Percentiles rank a stretch among this genome's conserved stretches.
phyloP scores from a whole-genome alignment of 2,329 filamentous ascomycete species.

The Myrmaecium sp. region DNA sequence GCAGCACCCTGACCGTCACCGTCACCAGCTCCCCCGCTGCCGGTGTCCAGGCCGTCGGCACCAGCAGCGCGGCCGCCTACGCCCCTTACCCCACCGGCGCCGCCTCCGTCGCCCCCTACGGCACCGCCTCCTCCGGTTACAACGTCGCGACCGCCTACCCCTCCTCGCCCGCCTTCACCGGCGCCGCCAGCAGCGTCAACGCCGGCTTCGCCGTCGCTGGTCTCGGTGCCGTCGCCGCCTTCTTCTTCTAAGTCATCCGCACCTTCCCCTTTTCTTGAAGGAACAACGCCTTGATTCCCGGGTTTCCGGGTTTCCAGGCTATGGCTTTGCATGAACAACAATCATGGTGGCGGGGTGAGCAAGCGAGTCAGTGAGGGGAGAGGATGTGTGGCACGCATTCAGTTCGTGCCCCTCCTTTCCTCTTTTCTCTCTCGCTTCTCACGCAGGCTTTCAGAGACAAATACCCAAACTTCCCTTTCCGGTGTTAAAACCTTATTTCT shows the following conservation, averaged over 20 bases:
- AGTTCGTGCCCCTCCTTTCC: too few relatives aligned
- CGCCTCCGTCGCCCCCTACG: constrained; percentile 4
- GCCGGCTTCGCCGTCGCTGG: constrained; percentile 21
- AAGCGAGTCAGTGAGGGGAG: too few relatives aligned
- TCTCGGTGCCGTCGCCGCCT: constrained; percentile 24
- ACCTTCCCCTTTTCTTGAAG: too few relatives aligned
- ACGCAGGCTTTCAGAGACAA: too few relatives aligned
- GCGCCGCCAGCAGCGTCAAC: constrained; percentile 20
- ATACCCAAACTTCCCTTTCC: too few relatives aligned
- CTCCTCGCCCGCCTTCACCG: constrained; percentile 18
- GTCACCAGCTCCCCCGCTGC: background rate
- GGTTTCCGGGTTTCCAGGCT: too few relatives aligned
- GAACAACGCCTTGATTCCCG: too few relatives aligned
- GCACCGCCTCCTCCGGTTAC: constrained; percentile 17
- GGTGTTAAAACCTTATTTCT: too few relatives aligned
- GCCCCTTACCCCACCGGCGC: constrained; percentile 1
- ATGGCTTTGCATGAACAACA: too few relatives aligned
- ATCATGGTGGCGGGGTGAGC: too few relatives aligned
- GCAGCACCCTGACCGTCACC: constrained; percentile 44
- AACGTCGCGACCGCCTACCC: constrained; percentile 4
- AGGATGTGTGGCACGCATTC: too few relatives aligned
- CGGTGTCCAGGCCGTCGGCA: constrained; percentile 2
- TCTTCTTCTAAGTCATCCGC: constrained; percentile 27
- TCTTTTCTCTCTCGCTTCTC: too few relatives aligned
- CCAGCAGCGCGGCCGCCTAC: constrained; percentile 1